Evolutionary conservation across 2,329 filamentous ascomycete species (phyloP).

Genomic region (Arthrobotrys sinensis): DNA sequence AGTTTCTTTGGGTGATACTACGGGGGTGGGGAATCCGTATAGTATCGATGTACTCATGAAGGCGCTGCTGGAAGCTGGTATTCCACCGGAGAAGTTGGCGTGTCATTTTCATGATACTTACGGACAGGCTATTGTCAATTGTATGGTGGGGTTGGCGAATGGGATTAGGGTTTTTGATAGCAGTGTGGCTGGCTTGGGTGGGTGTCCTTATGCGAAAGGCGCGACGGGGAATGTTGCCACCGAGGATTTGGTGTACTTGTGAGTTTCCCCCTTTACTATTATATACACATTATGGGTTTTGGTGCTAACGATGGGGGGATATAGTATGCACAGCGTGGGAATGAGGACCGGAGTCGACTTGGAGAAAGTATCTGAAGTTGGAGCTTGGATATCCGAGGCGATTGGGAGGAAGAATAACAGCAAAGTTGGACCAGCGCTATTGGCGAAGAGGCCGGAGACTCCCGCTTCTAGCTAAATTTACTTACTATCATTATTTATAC

Average conservation of each 20-base stretch:
- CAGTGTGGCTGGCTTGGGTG: conserved; percentile 84
- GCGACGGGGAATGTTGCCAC: conserved; percentile 89
- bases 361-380: conserved; percentile 77
- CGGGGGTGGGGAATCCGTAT: conserved; percentile 82
- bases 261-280: conserved; percentile 28
- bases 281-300: not conserved
- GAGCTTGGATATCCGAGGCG: conserved; percentile 79
- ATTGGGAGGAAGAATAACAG: conserved; percentile 77
- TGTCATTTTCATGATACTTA: conserved; percentile 94
- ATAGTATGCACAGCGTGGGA: conserved; percentile 77
- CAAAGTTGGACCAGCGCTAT: conserved; percentile 77
- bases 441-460: conserved; percentile 70
- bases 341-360: conserved; percentile 81
- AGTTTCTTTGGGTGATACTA: conserved; percentile 90
- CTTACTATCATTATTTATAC: not conserved
- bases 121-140: conserved; percentile 87
- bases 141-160: conserved; percentile 81
- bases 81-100: conserved; percentile 79
- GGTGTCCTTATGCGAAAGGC: conserved; percentile 87
- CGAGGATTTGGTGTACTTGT: conserved; percentile 84
- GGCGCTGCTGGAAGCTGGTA: conserved; percentile 77
- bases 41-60: conserved; percentile 70
- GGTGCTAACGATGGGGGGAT: conserved; percentile 62
- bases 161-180: conserved; percentile 85
- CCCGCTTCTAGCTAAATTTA: not conserved